Evolutionary conservation across 2,329 filamentous ascomycete genomes (phyloP), one percentile per base, ranked within the genome.

Genomic region (Colletotrichum sp.): DNA sequence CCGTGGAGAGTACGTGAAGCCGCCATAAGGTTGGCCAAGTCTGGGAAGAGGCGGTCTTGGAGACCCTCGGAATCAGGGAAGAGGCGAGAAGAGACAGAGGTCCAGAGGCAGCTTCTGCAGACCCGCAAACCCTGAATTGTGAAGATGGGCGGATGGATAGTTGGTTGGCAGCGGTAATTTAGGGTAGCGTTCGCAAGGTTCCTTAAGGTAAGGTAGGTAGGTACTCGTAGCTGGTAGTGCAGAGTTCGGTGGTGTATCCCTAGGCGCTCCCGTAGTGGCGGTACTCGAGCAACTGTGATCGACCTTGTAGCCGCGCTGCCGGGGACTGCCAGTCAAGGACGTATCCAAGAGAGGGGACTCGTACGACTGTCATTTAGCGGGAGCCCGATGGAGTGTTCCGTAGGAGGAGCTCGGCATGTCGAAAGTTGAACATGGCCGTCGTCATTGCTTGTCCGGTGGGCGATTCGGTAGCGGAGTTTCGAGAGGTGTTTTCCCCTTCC

Each of bases 331-430:
- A 65, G 74, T 69, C 64, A 73, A 60, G 26, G 30, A 13, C n/a
- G 70, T 8, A 32, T 52, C 70, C 64, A 60, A 28, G 21, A 64
- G 74, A 75, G 74, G 74, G 64, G 65, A 73, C 57, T 75, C 74
- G 74, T 75, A 75, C 70, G 74, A 75, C 74, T 73, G 58, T 73
- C 43, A 75, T 60, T 73, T 73, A 65, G 74, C 64, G 70, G 74
- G 43, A 65, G 48, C 32, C 68, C 32, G 58, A 68, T 60, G 70
- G 57, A 64, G 70, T 43, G 55, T 36, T 64, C 64, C 64, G 58
- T 65, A 38, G 43, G 16, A 65, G 48, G 73, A 73, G 58, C 64
- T 63, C 34, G 70, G 43, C 57, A 38, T 26, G 38, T 64, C 64
- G 55, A 36, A 32, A 21, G 38, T 64, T 52, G 55, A 36, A 68